A percentile compares a stretch with the other conserved stretches of the same genome.
phyloP scores from a whole-genome alignment of 768 basidiomycete genomes.

The Paxillus involutus region DNA sequence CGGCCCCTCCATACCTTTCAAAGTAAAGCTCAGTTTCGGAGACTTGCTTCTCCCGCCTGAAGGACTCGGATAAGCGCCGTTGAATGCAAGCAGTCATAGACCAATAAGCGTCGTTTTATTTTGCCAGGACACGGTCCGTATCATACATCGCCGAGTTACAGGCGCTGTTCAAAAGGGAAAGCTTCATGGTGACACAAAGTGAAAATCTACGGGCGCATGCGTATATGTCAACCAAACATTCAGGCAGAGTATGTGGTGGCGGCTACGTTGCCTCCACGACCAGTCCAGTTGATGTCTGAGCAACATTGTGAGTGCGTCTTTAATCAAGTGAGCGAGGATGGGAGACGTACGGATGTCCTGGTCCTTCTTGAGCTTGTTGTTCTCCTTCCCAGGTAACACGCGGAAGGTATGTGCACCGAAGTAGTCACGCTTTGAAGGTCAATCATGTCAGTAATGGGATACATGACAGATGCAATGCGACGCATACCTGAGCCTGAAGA shows the following conservation, averaged over 20 bases:
- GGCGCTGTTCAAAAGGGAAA: slow-evolving; percentile 1
- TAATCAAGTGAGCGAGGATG: neutral
- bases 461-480: neutral
- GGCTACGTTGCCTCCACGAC: slow-evolving; percentile 93
- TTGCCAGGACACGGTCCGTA: slow-evolving; percentile 12
- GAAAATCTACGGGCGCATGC: slow-evolving; percentile 18
- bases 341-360: slow-evolving; percentile 81
- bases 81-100: neutral
- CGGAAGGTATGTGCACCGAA: slow-evolving; percentile 99
- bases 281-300: slow-evolving; percentile 97
- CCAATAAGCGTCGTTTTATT: slow-evolving; percentile 8
- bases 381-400: slow-evolving; percentile 90
- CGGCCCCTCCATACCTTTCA: slow-evolving; percentile 10
- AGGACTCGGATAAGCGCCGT: neutral
- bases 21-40: slow-evolving; percentile 19
- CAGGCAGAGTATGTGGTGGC: slow-evolving; percentile 81
- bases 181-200: neutral
- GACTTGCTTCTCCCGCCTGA: slow-evolving; percentile 2
- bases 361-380: slow-evolving; percentile 71
- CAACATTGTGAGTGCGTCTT: slow-evolving; percentile 1
- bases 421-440: slow-evolving; percentile 77
- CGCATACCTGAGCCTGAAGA: slow-evolving; percentile 82
- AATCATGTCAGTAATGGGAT: slow-evolving; percentile 2
- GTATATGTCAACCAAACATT: slow-evolving; percentile 10
- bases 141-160: slow-evolving; percentile 17